These are phyloP conservation scores for Knufia petricola DNA, from an alignment of 2,329 filamentous ascomycete genomes.

Conservation along the genomic window DNA sequence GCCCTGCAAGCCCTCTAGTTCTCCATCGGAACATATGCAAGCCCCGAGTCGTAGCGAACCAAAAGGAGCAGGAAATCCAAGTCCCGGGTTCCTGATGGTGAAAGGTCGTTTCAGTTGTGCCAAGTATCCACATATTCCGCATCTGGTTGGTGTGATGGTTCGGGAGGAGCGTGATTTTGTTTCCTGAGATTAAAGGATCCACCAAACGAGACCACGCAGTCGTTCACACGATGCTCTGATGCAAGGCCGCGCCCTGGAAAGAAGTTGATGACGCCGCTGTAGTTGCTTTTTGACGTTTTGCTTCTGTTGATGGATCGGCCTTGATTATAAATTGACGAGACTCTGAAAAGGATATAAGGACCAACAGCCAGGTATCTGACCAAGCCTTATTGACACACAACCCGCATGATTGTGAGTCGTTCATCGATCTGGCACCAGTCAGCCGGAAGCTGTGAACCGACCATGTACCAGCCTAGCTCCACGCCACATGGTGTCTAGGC, in stretches of 20 bases:
- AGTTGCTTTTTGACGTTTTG: not conserved
- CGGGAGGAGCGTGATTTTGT: not conserved
- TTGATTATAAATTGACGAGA: too few relatives aligned
- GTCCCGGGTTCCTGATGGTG: not conserved
- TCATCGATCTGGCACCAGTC: too few relatives aligned
- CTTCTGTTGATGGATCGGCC: not conserved
- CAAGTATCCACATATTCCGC: not conserved
- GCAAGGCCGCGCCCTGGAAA: not conserved
- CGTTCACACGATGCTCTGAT: not conserved
- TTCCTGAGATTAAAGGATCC: slow-evolving; percentile 4
- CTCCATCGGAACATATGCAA: too few relatives aligned
- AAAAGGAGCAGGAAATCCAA: not conserved
- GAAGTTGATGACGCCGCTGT: not conserved
- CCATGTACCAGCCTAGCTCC: too few relatives aligned
- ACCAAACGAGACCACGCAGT: not conserved
- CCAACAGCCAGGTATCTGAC: too few relatives aligned
- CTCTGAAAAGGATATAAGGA: too few relatives aligned
- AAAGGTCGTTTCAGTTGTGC: not conserved
- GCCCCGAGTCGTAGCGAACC: too few relatives aligned
- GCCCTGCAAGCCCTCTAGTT: not conserved
- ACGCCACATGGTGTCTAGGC: too few relatives aligned
- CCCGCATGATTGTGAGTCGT: too few relatives aligned
- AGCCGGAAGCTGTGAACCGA: too few relatives aligned
- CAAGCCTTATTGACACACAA: too few relatives aligned
- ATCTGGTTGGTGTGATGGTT: not conserved